Conservation (phyloP, 306 rosid species). For the Cucurbita pepo region DNA sequence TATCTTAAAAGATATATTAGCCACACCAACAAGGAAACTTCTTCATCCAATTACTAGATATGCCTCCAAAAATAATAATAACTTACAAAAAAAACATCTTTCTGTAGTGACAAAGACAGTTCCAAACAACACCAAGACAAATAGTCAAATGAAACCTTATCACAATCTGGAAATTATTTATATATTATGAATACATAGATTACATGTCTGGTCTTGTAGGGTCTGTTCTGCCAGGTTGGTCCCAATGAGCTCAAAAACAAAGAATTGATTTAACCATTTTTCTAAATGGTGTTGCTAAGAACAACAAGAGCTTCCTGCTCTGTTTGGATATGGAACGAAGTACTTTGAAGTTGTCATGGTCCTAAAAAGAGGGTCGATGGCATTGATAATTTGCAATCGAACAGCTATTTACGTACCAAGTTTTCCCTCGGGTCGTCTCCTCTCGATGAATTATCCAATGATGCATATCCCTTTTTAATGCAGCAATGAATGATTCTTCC, state of each 20-base stretch:
- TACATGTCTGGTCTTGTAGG: not conserved
- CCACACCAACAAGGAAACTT: not conserved
- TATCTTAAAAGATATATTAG: not conserved
- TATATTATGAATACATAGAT: not conserved
- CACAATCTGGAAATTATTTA: not conserved
- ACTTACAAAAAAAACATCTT: not conserved
- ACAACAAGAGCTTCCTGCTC: not conserved
- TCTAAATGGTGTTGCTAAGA: not conserved
- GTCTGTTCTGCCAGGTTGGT: not conserved
- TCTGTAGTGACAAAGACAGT: conserved; percentile 4
- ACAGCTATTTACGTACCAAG: not conserved
- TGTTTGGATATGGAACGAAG: not conserved
- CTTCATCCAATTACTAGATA: not conserved
- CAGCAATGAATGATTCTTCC: not conserved
- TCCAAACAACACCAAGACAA: not conserved
- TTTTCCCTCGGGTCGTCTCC: not conserved
- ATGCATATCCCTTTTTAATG: not conserved
- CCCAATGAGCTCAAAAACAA: not conserved
- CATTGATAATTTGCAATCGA: not conserved
- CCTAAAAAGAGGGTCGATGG: not conserved
- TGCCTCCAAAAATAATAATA: not conserved
- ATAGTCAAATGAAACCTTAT: not conserved
- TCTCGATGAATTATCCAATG: not conserved
- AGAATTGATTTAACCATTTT: not conserved
- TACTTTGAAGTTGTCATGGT: not conserved